A percentile compares a stretch with the other conserved stretches of the same genome.
Conservation (phyloP, 805 yeast genomes). For the Sugiyamaella lignohabitans region DNA sequence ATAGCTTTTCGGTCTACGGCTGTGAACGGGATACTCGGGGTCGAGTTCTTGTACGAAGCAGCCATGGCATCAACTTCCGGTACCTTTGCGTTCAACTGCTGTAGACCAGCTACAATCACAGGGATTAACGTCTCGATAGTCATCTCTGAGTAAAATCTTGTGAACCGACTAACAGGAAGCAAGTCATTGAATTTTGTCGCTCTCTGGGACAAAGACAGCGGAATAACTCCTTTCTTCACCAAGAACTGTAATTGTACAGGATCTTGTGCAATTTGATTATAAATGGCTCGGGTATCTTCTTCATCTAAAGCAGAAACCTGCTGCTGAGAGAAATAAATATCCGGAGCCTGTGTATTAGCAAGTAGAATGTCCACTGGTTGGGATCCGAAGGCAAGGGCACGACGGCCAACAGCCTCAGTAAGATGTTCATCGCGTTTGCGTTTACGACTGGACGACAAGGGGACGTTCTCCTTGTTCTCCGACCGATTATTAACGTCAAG, state of each 20-base stretch:
- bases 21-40: conserved; percentile 14
- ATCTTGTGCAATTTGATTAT: conserved; percentile 39
- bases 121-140: conserved; percentile 41
- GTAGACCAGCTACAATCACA: conserved; percentile 38
- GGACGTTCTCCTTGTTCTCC: not conserved
- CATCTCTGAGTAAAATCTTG: conserved; percentile 45
- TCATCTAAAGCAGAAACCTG: conserved; percentile 23
- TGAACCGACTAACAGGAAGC: conserved; percentile 40
- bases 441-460: not conserved
- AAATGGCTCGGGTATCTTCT: conserved; percentile 11
- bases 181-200: conserved; percentile 20
- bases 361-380: conserved; percentile 9
- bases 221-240: conserved; percentile 7
- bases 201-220: conserved; percentile 17
- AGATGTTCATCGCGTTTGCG: not conserved
- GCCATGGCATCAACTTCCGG: conserved; percentile 20
- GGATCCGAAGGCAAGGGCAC: conserved; percentile 4
- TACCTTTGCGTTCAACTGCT: conserved; percentile 37
- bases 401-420: conserved; percentile 2
- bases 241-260: conserved; percentile 46
- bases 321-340: conserved; percentile 10
- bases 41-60: conserved; percentile 1
- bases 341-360: not conserved
- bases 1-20: conserved; percentile 22
- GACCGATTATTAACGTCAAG: no score